Evolutionary conservation across 2,329 filamentous ascomycete species (phyloP), one percentile per base, ranked within the genome.

Genomic region (Rosellinia necatrix): DNA sequence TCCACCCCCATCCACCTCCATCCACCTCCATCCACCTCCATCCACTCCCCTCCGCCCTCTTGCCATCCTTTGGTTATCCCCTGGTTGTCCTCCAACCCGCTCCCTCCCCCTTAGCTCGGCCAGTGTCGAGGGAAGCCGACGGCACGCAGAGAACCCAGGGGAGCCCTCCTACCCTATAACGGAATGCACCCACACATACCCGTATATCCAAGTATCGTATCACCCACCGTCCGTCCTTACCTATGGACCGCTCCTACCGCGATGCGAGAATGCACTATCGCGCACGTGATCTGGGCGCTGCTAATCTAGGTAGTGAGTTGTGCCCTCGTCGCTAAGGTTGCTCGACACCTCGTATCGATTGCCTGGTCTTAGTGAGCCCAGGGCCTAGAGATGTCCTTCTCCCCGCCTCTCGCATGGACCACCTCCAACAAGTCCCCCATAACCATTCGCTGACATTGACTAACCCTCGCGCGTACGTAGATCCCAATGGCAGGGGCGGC

Each of bases 401-500:
- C 27, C 12, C 15, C 13, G 29, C 29, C 17, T 7, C 27, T n/a
- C 27, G 6, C 12, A 6, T 12, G 6, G 27, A 15, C 3, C 2
- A 34, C n/a, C 27, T 24, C 6, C 15, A 9, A 25, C 10, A 8
- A 15, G n/a, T 27, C 21, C 34, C 7, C 24, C n/a, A 19, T 7
- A 32, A 25, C 2, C 4, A 32, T 8, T 12, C 17, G 46, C 9
- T n/a, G 27, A 8, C 15, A 30, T 40, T 5, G 22, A 10, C 56
- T 55, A 15, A 56, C 51, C 19, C n/a, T 13, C 9, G 3, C n/a
- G 61, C 63, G 56, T 69, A 84, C 62, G 56, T 70, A 86, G 83
- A 86, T 71, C 75, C 79, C 29, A 72, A 74, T 50, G 82, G 85
- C 66, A 76, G 81, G 56, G 77, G 78, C 50, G 63, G 56, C 7